Base-by-base conservation (phyloP, 2,329 filamentous ascomycete genomes). In the Phaeosphaeriaceae sp. region DNA sequence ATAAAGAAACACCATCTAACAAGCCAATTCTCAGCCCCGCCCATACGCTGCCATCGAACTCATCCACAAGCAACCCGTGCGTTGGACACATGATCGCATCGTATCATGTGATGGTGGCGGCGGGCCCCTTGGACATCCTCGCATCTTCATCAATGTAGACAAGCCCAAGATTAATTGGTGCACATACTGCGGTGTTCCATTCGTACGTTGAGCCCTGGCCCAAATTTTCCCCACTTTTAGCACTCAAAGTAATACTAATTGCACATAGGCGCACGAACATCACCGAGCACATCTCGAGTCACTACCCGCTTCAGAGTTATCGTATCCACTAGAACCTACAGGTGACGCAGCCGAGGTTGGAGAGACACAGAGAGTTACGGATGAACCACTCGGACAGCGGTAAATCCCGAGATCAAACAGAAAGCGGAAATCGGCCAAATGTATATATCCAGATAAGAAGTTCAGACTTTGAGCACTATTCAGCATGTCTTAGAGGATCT, bases 141-240 rank as follows among this genome's bases (percentile, higher is more conserved):
- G 85, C 69, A 88, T 99, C 77, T 99, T 92, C 75, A 99, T 99
- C 84, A 99, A 99, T 78, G 87, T 89, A 61, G 94, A 99, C 78
- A 97, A 97, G 82, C 90, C 94, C 35, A 87, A 97, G 80, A 96
- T 99, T 67, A 85, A 85, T 76, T 81, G 81, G 72, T 99, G 94
- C 81, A 87, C 83, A 69, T 99, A 99, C 80, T 99, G 94, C 73
- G 94, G 94, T 44, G 74, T 94, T 61, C 94, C 94, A 64, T 99
- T 87, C 73, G 94, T 97, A 83, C 72, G 92, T 79, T 15, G 76
- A 35, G n/a, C 48, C 35, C n/a, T 13, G 15, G 12, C 29, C 11
- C 3, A 7, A 40, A 13, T 23, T 37, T 12, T 6, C 30, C 42
- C 8, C 12, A 26, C 23, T n/a, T 32, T 30, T 29, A 17, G 11